Conservation (phyloP, 331 rosid species). For the Malus hybrid region DNA sequence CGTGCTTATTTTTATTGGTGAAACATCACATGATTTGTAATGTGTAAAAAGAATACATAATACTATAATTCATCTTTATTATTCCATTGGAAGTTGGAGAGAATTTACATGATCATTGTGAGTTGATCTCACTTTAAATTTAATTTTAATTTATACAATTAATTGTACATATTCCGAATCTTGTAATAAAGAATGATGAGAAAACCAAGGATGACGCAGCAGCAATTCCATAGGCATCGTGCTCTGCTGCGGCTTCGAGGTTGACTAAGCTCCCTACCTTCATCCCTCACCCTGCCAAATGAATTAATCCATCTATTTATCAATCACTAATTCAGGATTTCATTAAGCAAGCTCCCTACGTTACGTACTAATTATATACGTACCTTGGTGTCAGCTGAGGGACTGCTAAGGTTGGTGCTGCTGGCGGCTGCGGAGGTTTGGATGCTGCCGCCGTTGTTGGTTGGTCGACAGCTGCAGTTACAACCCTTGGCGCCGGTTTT, state of each 20-base stretch:
- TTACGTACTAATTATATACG: no score
- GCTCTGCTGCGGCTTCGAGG: background rate
- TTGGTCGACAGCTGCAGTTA: background rate
- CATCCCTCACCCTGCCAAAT: background rate
- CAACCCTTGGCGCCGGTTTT: background rate
- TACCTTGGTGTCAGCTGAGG: slow-evolving; percentile 14
- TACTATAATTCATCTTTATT: background rate
- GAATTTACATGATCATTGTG: background rate
- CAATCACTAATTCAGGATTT: no score
- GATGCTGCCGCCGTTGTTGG: background rate
- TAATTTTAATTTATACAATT: background rate
- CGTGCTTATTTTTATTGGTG: no score
- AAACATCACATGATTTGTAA: no score
- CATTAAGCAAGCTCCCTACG: no score
- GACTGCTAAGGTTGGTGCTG: slow-evolving; percentile 8
- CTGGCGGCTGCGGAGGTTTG: background rate
- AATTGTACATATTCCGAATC: background rate
- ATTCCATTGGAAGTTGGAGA: background rate
- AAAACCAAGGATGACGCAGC: background rate
- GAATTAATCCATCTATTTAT: background rate
- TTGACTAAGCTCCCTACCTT: background rate
- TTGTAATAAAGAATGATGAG: background rate
- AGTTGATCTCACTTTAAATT: background rate
- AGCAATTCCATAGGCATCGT: background rate
- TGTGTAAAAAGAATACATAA: no score